These are phyloP conservation scores for Neurospora sp. DNA, from an alignment of 495 filamentous ascomycete species.

Conservation along the genomic window DNA sequence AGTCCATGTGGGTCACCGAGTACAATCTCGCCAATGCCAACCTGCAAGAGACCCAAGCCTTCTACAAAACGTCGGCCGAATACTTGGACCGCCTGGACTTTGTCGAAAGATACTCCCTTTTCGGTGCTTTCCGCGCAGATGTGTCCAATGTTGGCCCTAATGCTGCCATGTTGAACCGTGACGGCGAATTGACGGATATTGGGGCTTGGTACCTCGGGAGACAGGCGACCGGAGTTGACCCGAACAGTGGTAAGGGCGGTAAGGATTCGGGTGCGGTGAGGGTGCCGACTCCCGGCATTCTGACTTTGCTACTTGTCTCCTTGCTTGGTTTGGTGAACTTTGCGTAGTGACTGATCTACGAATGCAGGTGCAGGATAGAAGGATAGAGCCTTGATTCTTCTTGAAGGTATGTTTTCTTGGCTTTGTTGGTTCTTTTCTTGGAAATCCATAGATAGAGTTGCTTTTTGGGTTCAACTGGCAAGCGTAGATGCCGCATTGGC, in stretches of 20 bases:
- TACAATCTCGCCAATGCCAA: slow-evolving; percentile 45
- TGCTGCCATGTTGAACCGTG: slow-evolving; percentile 50
- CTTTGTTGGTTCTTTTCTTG: neutral
- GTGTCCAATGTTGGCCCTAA: slow-evolving; percentile 62
- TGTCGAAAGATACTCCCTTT: slow-evolving; percentile 59
- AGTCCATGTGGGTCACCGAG: slow-evolving; percentile 64
- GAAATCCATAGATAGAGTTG: neutral
- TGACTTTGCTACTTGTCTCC: neutral
- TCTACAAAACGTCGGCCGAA: slow-evolving; percentile 52
- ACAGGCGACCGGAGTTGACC: slow-evolving; percentile 35
- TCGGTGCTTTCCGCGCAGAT: slow-evolving; percentile 58
- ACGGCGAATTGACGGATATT: slow-evolving; percentile 58
- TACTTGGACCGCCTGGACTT: slow-evolving; percentile 54
- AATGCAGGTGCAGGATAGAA: neutral
- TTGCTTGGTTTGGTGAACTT: neutral
- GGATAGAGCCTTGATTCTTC: neutral
- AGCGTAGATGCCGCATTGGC: neutral
- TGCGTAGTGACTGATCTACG: neutral
- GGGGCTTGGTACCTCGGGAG: slow-evolving; percentile 64
- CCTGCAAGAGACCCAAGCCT: slow-evolving; percentile 45
- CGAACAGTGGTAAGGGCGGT: slow-evolving; percentile 9
- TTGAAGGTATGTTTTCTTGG: neutral
- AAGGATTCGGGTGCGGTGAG: neutral
- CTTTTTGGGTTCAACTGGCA: neutral
- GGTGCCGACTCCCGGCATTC: neutral